phyloP scores from a whole-genome alignment of 495 filamentous ascomycete species.

The Aspergillus campestris region DNA sequence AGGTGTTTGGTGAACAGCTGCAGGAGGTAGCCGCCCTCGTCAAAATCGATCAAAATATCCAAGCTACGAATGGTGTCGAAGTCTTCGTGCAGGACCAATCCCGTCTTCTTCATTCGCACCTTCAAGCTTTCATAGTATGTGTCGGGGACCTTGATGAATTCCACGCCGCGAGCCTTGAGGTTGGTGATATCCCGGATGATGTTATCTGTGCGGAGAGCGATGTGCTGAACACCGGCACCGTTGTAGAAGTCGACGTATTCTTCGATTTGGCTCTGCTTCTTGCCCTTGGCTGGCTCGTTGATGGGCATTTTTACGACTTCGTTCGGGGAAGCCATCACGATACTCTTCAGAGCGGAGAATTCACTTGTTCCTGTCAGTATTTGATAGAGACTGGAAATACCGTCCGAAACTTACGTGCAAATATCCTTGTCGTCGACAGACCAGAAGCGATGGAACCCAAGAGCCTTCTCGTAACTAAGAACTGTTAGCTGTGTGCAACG shows the following conservation, averaged over 20 bases:
- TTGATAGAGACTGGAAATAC: neutral
- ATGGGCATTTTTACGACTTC: slow-evolving; percentile 91
- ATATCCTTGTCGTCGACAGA: slow-evolving; percentile 81
- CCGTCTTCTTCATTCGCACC: slow-evolving; percentile 48
- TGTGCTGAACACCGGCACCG: slow-evolving; percentile 83
- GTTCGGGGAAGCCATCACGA: slow-evolving; percentile 82
- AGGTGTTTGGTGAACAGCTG: slow-evolving; percentile 88
- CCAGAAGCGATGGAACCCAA: slow-evolving; percentile 96
- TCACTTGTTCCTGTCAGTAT: slow-evolving; percentile 35
- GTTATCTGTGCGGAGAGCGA: slow-evolving; percentile 71
- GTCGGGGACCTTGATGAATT: slow-evolving; percentile 78
- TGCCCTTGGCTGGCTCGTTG: slow-evolving; percentile 86
- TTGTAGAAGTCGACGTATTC: slow-evolving; percentile 85
- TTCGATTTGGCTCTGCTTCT: slow-evolving; percentile 82
- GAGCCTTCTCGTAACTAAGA: slow-evolving; percentile 66
- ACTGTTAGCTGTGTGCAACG: slow-evolving; percentile 12
- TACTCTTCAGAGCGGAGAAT: slow-evolving; percentile 72
- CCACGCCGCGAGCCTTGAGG: slow-evolving; percentile 68
- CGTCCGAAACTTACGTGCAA: slow-evolving; percentile 46
- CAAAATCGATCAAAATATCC: slow-evolving; percentile 86
- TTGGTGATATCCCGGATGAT: slow-evolving; percentile 68
- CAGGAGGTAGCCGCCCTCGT: slow-evolving; percentile 76
- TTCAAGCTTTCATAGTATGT: slow-evolving; percentile 77
- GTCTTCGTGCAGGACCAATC: slow-evolving; percentile 57
- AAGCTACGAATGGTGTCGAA: slow-evolving; percentile 62